phyloP scores from a whole-genome alignment of 345 rosid genomes.

The Aegle marmelos region DNA sequence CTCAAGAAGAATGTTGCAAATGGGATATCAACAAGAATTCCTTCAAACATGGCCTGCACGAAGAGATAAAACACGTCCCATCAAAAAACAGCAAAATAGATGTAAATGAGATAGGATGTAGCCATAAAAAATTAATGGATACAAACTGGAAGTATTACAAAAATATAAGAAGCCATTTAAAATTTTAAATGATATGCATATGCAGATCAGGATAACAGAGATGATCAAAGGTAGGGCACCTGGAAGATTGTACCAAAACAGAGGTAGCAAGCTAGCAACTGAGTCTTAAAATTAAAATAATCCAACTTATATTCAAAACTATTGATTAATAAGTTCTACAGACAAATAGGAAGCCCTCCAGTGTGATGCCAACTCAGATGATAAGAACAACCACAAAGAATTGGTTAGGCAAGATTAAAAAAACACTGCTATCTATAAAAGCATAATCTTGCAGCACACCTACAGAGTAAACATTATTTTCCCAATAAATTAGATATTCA shows the following conservation, averaged over 20 bases:
- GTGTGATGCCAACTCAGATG: neutral
- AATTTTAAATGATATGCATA: neutral
- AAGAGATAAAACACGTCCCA: conserved; percentile 9
- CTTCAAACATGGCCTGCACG: conserved; percentile 97
- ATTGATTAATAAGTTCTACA: neutral
- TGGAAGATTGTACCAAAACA: neutral
- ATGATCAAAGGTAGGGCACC: neutral
- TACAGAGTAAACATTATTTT: neutral
- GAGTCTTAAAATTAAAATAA: neutral
- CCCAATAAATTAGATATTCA: neutral
- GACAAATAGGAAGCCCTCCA: neutral
- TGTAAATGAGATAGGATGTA: neutral
- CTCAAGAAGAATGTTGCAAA: conserved; percentile 99
- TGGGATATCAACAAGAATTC: conserved; percentile 97
- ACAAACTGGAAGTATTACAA: neutral
- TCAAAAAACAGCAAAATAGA: conserved; percentile 17
- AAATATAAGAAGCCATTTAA: neutral
- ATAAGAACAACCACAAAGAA: neutral
- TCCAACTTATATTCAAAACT: neutral
- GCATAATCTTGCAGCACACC: neutral
- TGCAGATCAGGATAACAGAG: neutral
- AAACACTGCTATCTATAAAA: neutral
- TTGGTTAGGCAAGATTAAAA: neutral
- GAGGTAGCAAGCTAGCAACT: neutral
- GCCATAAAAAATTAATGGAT: neutral